Base-by-base conservation (phyloP, 1,139 yeast species). In the Protomyces gravidus region DNA sequence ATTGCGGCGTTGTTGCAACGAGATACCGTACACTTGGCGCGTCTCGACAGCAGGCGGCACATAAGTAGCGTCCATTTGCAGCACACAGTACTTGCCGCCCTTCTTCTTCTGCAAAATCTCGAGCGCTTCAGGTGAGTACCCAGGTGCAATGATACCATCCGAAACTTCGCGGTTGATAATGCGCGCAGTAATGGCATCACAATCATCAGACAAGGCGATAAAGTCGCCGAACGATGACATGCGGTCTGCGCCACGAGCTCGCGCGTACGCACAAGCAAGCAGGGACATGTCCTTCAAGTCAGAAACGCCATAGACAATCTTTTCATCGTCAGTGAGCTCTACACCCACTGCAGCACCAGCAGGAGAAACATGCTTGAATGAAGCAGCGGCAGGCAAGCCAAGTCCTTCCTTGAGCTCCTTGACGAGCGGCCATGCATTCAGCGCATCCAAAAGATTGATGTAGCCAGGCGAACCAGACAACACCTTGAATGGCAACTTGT, bases 221-320 rank as follows among this genome's bases (percentile, higher is more conserved):
- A 90, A 92, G 76, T 92, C 98, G 72, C 98, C 98, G 71, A 92
- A 92, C 15, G 96, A 88, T 13, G 97, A 89, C 98, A 92, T 92
- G 80, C 98, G 86, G 77, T 92, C 98, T 67, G 98, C 98, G 74
- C 98, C 98, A 76, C 98, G 86, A 60, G 98, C 98, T 76, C 98
- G 86, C 48, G 98, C 98, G 71, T 92, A 92, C 63, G 98, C 98
- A 71, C 87, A 87, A 65, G 98, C 98, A 72, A 92, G 80, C 63
- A 97, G 97, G 32, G 97, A 88, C 72, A 92, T 79, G 45, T 65
- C 65, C 21, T 61, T 55, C 70, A 92, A 89, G 73, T 89, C 97
- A 69, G 84, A 84, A 65, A 92, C 98, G 73, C 92, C 92, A 79
- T 92, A 92, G 65, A 92, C 82, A 76, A 90, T 87, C 82, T 90